Evolutionary conservation across 345 rosid species (phyloP).

Genomic region (Linum usitatissimum): DNA sequence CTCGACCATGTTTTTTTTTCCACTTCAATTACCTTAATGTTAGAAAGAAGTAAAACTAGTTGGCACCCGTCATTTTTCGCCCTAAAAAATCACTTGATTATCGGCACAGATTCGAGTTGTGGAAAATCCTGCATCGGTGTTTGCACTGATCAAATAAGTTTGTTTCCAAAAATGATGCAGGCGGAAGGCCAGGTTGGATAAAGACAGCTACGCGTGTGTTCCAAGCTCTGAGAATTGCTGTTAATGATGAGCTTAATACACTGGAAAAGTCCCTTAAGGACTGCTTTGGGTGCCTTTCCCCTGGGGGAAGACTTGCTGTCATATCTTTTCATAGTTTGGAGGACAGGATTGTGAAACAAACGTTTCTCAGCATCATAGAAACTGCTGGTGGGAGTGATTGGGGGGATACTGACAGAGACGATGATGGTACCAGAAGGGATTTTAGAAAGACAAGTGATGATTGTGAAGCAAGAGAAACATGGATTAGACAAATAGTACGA

Average conservation of each 20-base stretch:
- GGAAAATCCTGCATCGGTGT: neutral
- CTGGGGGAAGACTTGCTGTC: slow-evolving; percentile 87
- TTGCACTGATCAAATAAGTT: slow-evolving; percentile 1
- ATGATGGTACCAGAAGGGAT: slow-evolving; percentile 15
- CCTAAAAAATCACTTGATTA: too few species aligned
- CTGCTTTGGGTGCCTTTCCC: slow-evolving; percentile 67
- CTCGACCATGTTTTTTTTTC: too few species aligned
- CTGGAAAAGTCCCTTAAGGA: slow-evolving; percentile 55
- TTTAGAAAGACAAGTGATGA: slow-evolving; percentile 15
- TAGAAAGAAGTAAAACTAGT: too few species aligned
- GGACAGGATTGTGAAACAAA: slow-evolving; percentile 82
- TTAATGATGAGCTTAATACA: slow-evolving; percentile 78
- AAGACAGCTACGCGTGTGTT: slow-evolving; percentile 93
- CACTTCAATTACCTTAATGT: too few species aligned
- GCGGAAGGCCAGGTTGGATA: slow-evolving; percentile 93
- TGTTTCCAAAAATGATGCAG: slow-evolving; percentile 26
- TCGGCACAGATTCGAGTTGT: neutral
- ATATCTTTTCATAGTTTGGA: slow-evolving; percentile 94
- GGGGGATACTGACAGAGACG: slow-evolving; percentile 14
- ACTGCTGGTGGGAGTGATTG: slow-evolving; percentile 16
- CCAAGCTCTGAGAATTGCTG: slow-evolving; percentile 87
- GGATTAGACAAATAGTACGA: slow-evolving; percentile 54
- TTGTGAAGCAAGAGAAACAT: slow-evolving; percentile 27
- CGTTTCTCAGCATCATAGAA: slow-evolving; percentile 63
- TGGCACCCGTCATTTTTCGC: neutral